Base-by-base conservation (phyloP, 768 basidiomycete genomes). In the Hygrophorus russula region DNA sequence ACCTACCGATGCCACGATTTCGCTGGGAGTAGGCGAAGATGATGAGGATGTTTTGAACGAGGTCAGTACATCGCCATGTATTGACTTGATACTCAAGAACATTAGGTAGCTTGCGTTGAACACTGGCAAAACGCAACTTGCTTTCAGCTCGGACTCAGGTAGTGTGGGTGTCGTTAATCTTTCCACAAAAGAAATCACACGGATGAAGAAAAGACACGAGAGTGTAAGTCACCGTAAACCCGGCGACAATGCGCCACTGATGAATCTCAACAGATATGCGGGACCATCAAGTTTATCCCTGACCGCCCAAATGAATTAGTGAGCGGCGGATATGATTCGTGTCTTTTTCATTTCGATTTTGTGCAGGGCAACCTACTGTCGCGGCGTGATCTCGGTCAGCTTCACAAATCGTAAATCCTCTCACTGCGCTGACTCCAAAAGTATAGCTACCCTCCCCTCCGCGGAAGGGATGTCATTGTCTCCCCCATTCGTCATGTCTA, bases 281-380 rank as follows among this genome's bases (percentile, higher is more conserved):
- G 74, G 9, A 70, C 71, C 13, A 76, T 82, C 31, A 73, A 66
- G 46, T 89, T 86, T 56, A 74, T 90, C 46, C 80, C 83, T 5
- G 72, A 72, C 54, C 68, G 84, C 17, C 76, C 82, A 3, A 69
- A 66, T 34, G 88, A 90, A 56, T 53, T 87, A 10, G 68, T 91
- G 17, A 86, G 81, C 47, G 85, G 77, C 4, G 87, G 87, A 1
- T 89, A 82, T 52, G 88, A 91, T 51, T 73, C 68, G 32, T 61
- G 67, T 3, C 51, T 90, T 18, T 55, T 83, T 11, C 87, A 90
- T 53, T 80, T 76, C 52, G 82, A 88, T 51, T 72, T 71, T 45
- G 51, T 52, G 11, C 75, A 75, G 59, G 69, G 74, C 20, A 73
- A 62, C 20, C 39, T 74, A 5, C 60, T 85, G 33, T 83, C 84